Base-by-base conservation (phyloP, 805 yeast genomes). In the Ogataea degrootiae region DNA sequence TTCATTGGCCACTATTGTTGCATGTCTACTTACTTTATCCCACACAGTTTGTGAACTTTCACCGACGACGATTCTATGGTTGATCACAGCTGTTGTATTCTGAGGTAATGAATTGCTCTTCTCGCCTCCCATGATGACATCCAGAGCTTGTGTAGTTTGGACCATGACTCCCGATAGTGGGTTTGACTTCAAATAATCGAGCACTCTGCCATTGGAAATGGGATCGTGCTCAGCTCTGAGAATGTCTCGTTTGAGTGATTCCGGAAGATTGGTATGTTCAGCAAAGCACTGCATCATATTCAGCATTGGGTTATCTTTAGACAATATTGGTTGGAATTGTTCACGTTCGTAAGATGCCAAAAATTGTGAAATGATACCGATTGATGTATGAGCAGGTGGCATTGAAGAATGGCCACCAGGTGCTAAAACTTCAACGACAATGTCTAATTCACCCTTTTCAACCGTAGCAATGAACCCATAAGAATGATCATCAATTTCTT, bases 361-460 rank as follows among this genome's bases (percentile, higher is more conserved):
- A 44, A 86, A 66, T 50, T 83, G 79, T 5, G 86, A 71, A 45
- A 81, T 71, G 26, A 87, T 75, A 12, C 92, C 95, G 60, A 87
- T 82, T 1, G 83, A 74, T 5, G 92, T 85, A 57, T 86, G 92
- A 45, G 77, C 82, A 2, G 91, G 92, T 8, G 95, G 94, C n/a
- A 75, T 63, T 8, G 91, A 83, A 1, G 92, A 80, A 61, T 86
- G 95, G 9, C 95, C 95, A 36, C 95, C 95, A 14, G 80, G 79
- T 19, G 86, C 81, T 23, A 67, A 66, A 38, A 85, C 66, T 4
- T 71, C 70, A 38, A 84, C 69, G 29, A 59, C 51, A 3, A 75
- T 56, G 53, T 73, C 61, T n/a, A 72, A 26, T 48, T 73, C 74
- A 6, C 87, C 87, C 62, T 81, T 82, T 58, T 83, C 86, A 19